Evolutionary conservation across 2,329 filamentous ascomycete genomes (phyloP).

Genomic region (Fusarium nisikadoi): DNA sequence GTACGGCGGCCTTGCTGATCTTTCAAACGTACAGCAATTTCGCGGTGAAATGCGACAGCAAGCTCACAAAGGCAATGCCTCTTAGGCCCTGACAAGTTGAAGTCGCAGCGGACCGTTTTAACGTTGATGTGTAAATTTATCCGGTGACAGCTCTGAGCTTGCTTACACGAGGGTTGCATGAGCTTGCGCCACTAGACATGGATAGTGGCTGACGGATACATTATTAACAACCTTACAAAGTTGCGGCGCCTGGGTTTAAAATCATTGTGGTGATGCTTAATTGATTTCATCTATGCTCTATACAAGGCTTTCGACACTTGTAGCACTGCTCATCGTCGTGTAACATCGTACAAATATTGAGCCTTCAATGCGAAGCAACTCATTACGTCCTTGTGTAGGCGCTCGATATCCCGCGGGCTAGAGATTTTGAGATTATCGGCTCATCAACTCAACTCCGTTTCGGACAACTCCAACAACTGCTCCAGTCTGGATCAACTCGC

Average conservation of each 20-base stretch:
- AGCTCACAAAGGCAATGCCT: slow-evolving; percentile 31
- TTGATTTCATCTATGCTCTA: slow-evolving; percentile 12
- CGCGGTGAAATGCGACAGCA: slow-evolving; percentile 8
- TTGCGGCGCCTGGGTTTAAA: background rate
- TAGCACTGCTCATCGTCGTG: background rate
- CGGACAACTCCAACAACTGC: slow-evolving; percentile 90
- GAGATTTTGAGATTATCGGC: slow-evolving; percentile 39
- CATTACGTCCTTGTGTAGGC: background rate
- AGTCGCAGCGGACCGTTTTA: background rate
- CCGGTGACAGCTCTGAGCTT: slow-evolving; percentile 1
- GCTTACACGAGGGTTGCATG: slow-evolving; percentile 26
- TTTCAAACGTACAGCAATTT: background rate
- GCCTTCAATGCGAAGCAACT: background rate
- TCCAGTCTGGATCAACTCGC: slow-evolving; percentile 89
- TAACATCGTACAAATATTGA: background rate
- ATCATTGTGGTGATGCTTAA: background rate
- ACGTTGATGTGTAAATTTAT: slow-evolving; percentile 20
- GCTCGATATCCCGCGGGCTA: background rate
- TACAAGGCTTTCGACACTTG: background rate
- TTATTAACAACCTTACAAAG: slow-evolving; percentile 12
- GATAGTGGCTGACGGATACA: slow-evolving; percentile 23
- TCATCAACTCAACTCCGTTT: slow-evolving; percentile 81
- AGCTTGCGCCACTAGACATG: slow-evolving; percentile 33
- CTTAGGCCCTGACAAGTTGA: slow-evolving; percentile 7
- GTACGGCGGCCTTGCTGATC: background rate